Conservation (phyloP, 2,329 filamentous ascomycete genomes). For the Arthrobotrys pseudoclavata region DNA sequence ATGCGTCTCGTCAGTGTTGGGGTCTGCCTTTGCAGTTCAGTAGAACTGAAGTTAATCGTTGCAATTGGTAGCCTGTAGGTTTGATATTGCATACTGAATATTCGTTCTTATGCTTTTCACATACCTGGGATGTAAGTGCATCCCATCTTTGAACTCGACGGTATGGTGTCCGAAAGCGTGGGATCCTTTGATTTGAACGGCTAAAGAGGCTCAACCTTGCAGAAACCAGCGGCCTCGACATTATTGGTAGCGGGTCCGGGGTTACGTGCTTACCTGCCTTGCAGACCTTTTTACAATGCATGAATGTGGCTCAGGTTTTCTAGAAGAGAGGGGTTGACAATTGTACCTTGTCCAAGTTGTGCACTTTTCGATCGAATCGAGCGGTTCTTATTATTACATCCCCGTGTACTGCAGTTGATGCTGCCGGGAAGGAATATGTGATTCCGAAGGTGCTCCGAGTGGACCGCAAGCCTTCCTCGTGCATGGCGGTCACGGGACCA, state of each 20-base stretch:
- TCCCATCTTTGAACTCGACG: background rate
- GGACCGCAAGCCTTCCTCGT: background rate
- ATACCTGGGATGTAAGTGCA: too few relatives aligned
- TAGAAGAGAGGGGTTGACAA: constrained; percentile 2
- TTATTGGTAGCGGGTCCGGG: constrained; percentile 16
- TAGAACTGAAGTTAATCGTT: background rate
- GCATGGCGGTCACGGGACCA: constrained; percentile 5
- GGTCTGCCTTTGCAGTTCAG: background rate
- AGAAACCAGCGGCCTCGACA: background rate
- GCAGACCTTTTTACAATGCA: constrained; percentile 10
- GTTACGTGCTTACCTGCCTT: background rate
- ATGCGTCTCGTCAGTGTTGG: constrained; percentile 1
- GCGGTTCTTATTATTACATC: constrained; percentile 12
- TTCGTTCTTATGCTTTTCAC: background rate
- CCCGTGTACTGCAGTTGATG: constrained; percentile 2
- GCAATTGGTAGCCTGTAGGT: background rate
- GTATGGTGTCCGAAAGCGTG: background rate
- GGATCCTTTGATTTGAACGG: constrained; percentile 20
- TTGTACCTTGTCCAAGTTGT: background rate
- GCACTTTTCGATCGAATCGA: background rate
- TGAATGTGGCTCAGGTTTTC: constrained; percentile 20
- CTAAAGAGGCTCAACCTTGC: constrained; percentile 1
- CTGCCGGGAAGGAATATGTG: constrained; percentile 5
- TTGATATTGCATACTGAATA: background rate
- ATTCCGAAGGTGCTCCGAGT: constrained; percentile 12